Conservation (phyloP, 805 yeast species). For the Hemisphaericaspora nanyangensis region DNA sequence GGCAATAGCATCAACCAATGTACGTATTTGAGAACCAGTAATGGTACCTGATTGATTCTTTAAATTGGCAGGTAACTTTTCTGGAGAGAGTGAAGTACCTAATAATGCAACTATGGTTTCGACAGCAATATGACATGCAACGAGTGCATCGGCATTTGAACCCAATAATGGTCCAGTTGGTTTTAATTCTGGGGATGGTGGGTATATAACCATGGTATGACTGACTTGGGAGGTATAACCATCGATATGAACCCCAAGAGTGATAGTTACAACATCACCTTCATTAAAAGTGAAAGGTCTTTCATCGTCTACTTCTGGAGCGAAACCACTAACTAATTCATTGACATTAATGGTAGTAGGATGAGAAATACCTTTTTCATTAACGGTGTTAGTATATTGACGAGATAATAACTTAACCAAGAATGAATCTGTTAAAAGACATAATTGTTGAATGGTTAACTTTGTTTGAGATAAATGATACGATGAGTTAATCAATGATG, state of each 20-base stretch:
- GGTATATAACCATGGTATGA: slow-evolving; percentile 83
- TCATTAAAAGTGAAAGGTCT: slow-evolving; percentile 43
- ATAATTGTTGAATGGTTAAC: slow-evolving; percentile 63
- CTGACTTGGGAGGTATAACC: slow-evolving; percentile 88
- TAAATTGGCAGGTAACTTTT: slow-evolving; percentile 60
- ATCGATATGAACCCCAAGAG: slow-evolving; percentile 89
- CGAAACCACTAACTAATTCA: slow-evolving; percentile 70
- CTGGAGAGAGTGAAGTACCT: slow-evolving; percentile 71
- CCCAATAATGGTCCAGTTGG: slow-evolving; percentile 84
- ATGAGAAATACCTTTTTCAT: slow-evolving; percentile 87
- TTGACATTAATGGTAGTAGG: slow-evolving; percentile 90
- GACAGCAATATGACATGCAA: slow-evolving; percentile 85
- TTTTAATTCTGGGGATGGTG: slow-evolving; percentile 43
- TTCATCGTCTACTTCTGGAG: slow-evolving; percentile 78
- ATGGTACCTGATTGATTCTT: slow-evolving; percentile 40
- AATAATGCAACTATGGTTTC: slow-evolving; percentile 80
- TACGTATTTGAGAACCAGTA: slow-evolving; percentile 68
- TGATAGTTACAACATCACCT: slow-evolving; percentile 84
- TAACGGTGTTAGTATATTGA: slow-evolving; percentile 58
- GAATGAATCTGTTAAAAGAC: slow-evolving; percentile 78
- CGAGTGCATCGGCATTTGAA: slow-evolving; percentile 79
- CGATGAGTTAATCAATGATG: slow-evolving; percentile 64
- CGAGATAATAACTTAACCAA: slow-evolving; percentile 54
- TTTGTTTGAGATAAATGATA: slow-evolving; percentile 53
- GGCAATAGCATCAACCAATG: slow-evolving; percentile 84